Evolutionary conservation across 805 yeast genomes (phyloP).

Genomic region (Tetrapisispora phaffii): DNA sequence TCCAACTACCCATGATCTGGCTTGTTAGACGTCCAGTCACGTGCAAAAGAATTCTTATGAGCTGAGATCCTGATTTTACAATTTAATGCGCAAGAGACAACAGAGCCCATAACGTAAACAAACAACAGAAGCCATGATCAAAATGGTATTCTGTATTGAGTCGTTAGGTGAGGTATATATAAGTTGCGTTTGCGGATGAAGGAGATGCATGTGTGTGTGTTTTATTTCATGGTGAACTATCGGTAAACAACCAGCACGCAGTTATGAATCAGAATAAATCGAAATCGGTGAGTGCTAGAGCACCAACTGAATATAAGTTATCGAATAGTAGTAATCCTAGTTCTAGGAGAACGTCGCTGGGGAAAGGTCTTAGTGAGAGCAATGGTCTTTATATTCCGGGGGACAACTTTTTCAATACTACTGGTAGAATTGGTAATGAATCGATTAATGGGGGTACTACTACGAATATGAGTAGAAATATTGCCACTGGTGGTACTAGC

Average conservation of each 20-base stretch:
- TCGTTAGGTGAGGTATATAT: no score
- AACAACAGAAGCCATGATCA: no score
- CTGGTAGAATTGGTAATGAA: background rate
- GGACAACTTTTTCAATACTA: background rate
- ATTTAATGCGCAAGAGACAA: no score
- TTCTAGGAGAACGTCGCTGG: constrained; percentile 27
- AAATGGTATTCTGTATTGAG: no score
- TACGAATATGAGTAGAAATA: constrained; percentile 7
- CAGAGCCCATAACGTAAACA: no score
- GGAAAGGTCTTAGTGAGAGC: constrained; percentile 7
- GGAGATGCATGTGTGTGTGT: no score
- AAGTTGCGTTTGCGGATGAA: no score
- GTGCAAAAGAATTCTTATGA: no score
- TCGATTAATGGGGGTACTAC: constrained; percentile 2
- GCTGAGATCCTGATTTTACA: no score
- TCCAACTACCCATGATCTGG: no score
- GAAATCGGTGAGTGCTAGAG: constrained; percentile 8
- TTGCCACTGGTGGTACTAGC: background rate
- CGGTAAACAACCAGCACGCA: no score
- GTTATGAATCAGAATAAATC: constrained; percentile 13
- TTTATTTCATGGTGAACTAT: no score
- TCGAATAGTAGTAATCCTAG: constrained; percentile 33
- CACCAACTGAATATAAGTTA: constrained; percentile 31
- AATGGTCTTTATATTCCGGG: background rate
- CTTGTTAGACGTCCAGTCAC: background rate